phyloP scores from a whole-genome alignment of 139 green algal genomes.

The Picochlorum sp. region DNA sequence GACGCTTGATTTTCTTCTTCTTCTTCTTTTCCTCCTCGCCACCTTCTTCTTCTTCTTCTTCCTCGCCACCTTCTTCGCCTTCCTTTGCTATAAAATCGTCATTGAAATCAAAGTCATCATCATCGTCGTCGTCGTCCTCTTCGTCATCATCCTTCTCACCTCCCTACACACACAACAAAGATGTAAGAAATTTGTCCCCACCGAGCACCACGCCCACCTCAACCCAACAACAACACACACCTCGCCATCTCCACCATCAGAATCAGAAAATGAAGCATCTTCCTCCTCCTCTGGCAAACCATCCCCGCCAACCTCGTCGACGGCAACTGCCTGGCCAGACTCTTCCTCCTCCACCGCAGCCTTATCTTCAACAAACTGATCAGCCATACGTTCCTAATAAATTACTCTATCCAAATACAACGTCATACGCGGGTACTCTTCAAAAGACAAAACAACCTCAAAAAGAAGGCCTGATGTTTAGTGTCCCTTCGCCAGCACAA shows the following conservation, averaged over 20 bases:
- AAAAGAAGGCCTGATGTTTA: too few species aligned
- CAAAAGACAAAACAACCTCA: too few species aligned
- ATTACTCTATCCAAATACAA: too few species aligned
- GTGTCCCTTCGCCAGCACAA: too few species aligned
- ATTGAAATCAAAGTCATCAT: background rate
- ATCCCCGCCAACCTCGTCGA: background rate
- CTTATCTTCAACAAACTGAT: too few species aligned
- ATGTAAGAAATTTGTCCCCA: too few species aligned
- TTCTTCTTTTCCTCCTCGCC: background rate
- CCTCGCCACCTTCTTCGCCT: constrained; percentile 1
- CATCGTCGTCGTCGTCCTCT: too few species aligned
- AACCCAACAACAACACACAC: background rate
- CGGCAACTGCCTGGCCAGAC: background rate
- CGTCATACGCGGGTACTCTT: too few species aligned
- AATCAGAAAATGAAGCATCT: background rate
- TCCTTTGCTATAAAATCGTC: constrained; percentile 12
- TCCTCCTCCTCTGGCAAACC: background rate
- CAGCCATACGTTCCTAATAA: too few species aligned
- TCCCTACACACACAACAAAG: background rate
- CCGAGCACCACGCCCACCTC: too few species aligned
- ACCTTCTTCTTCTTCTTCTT: constrained; percentile 11
- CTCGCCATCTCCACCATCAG: background rate
- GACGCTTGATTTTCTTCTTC: constrained; percentile 45
- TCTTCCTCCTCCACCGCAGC: constrained; percentile 4
- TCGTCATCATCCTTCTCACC: too few species aligned